Evolutionary conservation across 2,329 filamentous ascomycete species (phyloP), one percentile per base, ranked within the genome.

Genomic region (Clathrospora elynae): DNA sequence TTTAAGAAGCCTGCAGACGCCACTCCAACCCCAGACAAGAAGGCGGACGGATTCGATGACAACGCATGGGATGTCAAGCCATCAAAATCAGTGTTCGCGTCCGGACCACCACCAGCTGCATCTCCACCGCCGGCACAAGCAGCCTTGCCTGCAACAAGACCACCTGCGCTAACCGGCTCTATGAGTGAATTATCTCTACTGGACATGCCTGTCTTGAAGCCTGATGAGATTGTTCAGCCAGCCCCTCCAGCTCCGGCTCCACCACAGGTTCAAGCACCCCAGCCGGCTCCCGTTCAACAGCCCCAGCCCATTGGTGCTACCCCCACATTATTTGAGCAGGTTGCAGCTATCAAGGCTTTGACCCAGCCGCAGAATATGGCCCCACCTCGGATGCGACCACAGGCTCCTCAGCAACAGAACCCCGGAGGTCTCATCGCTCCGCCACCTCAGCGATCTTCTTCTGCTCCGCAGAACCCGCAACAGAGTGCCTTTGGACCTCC

Each of bases 11-110:
- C 60, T 47, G 68, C 62, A 23, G 77, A 80, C 25, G 70, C 69
- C 12, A 73, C 75, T 37, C 65, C 75, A 16, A 79, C 79, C 24
- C 74, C 68, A 24, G 59, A 78, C 24, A 77, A 80, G 46, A 74
- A 75, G 35, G 70, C 71, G 28, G 75, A 77, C 46, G 89, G 89
- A 2, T 97, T 97, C 62, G 93, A 99, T 36, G 93, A 97, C 63
- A 90, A 97, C 74, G 93, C 93, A 6, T 99, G 93, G 93, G 89
- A 95, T 61, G 86, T 96, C 35, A 96, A 96, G 73, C 88, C 90
- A 12, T 81, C 86, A 10, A 86, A 84, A 64, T 80, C 84, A 40
- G 56, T 71, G 3, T 52, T 71, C 30, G 50, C 66, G 46, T 54
- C 73, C 33, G 58, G 72, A 29, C 65, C 77, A 14, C 53, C 73